A percentile compares a stretch with the other conserved stretches of the same genome.
These are phyloP conservation scores for Mallotus repandus DNA, from an alignment of 441 rosid species.

Conservation along the genomic window DNA sequence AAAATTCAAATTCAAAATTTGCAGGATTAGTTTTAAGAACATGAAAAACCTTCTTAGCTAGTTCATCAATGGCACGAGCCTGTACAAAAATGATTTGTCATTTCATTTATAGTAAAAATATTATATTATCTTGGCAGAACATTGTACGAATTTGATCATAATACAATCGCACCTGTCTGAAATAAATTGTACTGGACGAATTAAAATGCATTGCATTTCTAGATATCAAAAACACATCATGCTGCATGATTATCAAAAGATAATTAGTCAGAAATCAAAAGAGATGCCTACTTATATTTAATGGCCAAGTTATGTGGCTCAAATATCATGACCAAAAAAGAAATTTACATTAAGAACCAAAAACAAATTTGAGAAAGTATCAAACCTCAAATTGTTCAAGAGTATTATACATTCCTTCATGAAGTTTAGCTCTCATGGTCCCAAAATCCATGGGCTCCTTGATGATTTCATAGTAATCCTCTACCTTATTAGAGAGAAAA, in stretches of 20 bases:
- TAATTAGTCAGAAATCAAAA: constrained; percentile 13
- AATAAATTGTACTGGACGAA: constrained; percentile 48
- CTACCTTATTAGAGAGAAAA: constrained; percentile 40
- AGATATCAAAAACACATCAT: constrained; percentile 52
- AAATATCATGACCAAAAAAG: neutral
- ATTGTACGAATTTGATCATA: constrained; percentile 4
- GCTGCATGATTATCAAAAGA: constrained; percentile 36
- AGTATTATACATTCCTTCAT: constrained; percentile 64
- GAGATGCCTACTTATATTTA: neutral
- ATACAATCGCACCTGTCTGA: constrained; percentile 47
- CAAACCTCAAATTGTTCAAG: constrained; percentile 66
- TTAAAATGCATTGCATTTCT: constrained; percentile 68
- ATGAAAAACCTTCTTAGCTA: constrained; percentile 55
- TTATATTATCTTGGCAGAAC: constrained; percentile 14
- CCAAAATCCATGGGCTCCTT: constrained; percentile 79
- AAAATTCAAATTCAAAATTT: constrained; percentile 45
- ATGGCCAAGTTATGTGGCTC: neutral
- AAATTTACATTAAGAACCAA: neutral
- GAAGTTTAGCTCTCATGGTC: constrained; percentile 83
- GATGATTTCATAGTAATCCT: constrained; percentile 54
- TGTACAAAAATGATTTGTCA: constrained; percentile 25
- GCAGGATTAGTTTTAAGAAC: constrained; percentile 47
- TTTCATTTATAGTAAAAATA: constrained; percentile 16
- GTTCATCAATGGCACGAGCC: constrained; percentile 64
- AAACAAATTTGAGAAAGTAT: constrained; percentile 18